These are phyloP conservation scores for Colletotrichum sansevieriae DNA, from an alignment of 2,329 filamentous ascomycete genomes.

Conservation along the genomic window DNA sequence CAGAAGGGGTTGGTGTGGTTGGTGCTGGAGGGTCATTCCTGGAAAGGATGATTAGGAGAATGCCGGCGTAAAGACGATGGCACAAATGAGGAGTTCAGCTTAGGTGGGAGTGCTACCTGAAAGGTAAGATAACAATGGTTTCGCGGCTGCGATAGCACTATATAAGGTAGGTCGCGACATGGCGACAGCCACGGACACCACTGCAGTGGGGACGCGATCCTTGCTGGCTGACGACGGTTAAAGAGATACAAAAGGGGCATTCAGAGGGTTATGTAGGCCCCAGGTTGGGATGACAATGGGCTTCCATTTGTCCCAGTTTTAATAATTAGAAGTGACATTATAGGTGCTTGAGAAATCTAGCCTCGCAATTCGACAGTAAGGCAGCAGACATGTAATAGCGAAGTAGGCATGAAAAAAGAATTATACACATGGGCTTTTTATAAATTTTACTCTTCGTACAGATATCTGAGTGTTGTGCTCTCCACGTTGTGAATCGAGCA, in stretches of 20 bases:
- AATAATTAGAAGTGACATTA: slow-evolving; percentile 14
- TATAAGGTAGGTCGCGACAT: neutral
- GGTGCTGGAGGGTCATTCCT: slow-evolving; percentile 85
- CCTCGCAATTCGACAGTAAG: slow-evolving; percentile 3
- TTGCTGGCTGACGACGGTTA: neutral
- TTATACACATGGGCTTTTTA: slow-evolving; percentile 25
- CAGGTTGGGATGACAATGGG: neutral
- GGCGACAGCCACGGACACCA: neutral
- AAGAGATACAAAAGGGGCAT: neutral
- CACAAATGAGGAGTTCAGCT: neutral
- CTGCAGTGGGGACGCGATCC: neutral
- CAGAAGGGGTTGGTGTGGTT: slow-evolving; percentile 89
- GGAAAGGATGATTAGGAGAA: slow-evolving; percentile 52
- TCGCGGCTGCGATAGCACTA: neutral
- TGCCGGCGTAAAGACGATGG: slow-evolving; percentile 25
- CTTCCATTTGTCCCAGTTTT: neutral
- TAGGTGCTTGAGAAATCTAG: neutral
- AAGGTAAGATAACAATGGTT: slow-evolving; percentile 6
- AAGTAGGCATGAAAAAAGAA: slow-evolving; percentile 2
- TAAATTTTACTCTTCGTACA: slow-evolving; percentile 31
- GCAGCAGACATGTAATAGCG: neutral
- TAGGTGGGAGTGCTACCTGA: slow-evolving; percentile 10
- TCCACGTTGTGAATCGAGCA: neutral
- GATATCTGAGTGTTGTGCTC: slow-evolving; percentile 21
- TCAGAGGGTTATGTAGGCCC: neutral